Conservation (phyloP, 2,329 filamentous ascomycete genomes). For the Verticillium nonalfalfae region DNA sequence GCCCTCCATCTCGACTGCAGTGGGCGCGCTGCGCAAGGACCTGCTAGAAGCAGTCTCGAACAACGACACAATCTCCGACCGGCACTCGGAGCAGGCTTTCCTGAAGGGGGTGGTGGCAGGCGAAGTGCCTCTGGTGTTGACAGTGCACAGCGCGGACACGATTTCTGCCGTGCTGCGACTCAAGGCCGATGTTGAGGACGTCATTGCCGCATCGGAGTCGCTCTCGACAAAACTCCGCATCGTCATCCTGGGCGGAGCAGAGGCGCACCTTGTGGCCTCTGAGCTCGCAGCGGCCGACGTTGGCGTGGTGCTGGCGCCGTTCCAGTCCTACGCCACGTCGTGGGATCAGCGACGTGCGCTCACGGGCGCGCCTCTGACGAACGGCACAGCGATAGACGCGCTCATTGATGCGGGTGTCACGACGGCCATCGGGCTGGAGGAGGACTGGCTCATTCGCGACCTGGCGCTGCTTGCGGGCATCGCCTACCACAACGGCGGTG, state of each 20-base stretch:
- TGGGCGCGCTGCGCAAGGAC: slow-evolving; percentile 45
- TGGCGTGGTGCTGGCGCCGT: slow-evolving; percentile 53
- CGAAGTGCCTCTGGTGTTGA: slow-evolving; percentile 48
- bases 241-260: slow-evolving; percentile 55
- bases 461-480: slow-evolving; percentile 54
- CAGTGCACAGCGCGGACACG: slow-evolving; percentile 55
- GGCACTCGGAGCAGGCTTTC: slow-evolving; percentile 42
- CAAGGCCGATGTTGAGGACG: slow-evolving; percentile 48
- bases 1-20: slow-evolving; percentile 45
- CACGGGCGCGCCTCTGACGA: slow-evolving; percentile 59
- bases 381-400: slow-evolving; percentile 53
- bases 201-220: slow-evolving; percentile 13
- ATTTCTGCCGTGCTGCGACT: slow-evolving; percentile 54
- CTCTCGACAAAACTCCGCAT: slow-evolving; percentile 34
- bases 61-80: slow-evolving; percentile 26
- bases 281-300: slow-evolving; percentile 51
- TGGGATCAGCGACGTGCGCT: slow-evolving; percentile 60
- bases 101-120: slow-evolving; percentile 49
- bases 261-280: slow-evolving; percentile 52
- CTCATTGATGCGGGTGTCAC: slow-evolving; percentile 53
- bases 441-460: slow-evolving; percentile 58
- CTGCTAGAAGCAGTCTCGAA: slow-evolving; percentile 41
- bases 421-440: slow-evolving; percentile 51
- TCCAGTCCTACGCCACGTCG: slow-evolving; percentile 44
- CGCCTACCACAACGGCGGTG: slow-evolving; percentile 50